phyloP scores from a whole-genome alignment of 345 rosid species.

The Clausena lansium region DNA sequence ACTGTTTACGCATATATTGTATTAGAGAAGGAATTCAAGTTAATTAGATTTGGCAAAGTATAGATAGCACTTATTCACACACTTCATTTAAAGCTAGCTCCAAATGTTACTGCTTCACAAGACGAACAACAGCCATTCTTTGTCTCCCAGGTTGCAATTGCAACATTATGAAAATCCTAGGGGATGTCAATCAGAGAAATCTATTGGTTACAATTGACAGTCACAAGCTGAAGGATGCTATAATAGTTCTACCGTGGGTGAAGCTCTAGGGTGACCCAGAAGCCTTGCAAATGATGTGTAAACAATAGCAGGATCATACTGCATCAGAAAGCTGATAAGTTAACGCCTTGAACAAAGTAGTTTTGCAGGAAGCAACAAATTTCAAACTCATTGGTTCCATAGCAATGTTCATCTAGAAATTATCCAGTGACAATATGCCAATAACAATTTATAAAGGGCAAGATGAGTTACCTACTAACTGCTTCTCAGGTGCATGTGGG shows the following conservation, averaged over 20 bases:
- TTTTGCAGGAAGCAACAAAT: neutral
- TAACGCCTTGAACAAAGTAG: neutral
- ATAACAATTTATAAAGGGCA: neutral
- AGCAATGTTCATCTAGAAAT: neutral
- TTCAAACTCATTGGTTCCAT: neutral
- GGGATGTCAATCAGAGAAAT: neutral
- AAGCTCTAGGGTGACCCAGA: slow-evolving; percentile 68
- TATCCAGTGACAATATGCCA: neutral
- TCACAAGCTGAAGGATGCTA: neutral
- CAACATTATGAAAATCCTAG: neutral
- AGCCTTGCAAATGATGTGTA: slow-evolving; percentile 92
- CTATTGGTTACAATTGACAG: neutral
- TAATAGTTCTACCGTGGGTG: slow-evolving; percentile 39
- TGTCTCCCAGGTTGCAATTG: neutral
- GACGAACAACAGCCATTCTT: neutral
- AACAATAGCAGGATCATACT: slow-evolving; percentile 76
- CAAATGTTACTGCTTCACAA: neutral
- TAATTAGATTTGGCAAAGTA: neutral
- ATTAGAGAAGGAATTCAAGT: neutral
- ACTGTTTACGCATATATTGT: neutral
- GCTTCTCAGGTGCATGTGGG: slow-evolving; percentile 89
- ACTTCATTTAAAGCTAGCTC: neutral
- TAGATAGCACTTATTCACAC: neutral
- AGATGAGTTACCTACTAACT: slow-evolving; percentile 56
- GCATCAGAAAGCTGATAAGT: slow-evolving; percentile 24